Evolutionary conservation across 805 yeast species (phyloP).

Genomic region (Yarrowia bubula): DNA sequence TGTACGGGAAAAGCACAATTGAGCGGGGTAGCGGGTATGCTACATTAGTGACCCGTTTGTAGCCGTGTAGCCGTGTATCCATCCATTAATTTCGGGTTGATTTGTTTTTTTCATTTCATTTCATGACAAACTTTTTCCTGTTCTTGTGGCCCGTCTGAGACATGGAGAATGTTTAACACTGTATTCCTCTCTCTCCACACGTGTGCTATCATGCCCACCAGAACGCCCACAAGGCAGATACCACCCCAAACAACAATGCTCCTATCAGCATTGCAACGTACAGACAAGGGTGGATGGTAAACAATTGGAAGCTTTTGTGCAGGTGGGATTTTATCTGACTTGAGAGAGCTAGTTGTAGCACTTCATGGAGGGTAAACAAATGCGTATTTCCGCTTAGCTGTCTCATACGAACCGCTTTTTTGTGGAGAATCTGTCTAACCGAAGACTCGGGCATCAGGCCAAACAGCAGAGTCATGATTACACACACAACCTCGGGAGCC

Average conservation of each 20-base stretch:
- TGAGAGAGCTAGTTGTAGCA: no score
- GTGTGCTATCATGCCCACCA: conserved; percentile 18
- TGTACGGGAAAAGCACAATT: no score
- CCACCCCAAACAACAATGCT: conserved; percentile 4
- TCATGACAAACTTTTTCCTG: neutral
- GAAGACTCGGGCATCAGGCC: neutral
- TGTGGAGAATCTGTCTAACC: neutral
- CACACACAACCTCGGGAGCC: neutral
- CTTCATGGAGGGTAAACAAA: neutral
- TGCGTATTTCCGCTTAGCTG: neutral
- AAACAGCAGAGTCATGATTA: neutral
- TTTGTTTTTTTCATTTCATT: neutral
- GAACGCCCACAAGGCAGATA: neutral
- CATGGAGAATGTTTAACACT: neutral
- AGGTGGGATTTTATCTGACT: no score
- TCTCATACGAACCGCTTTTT: neutral
- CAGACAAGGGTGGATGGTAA: neutral
- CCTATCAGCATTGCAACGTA: neutral
- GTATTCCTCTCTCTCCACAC: neutral
- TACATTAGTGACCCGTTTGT: no score
- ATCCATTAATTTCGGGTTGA: no score
- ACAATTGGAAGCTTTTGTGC: neutral
- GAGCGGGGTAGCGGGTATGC: no score
- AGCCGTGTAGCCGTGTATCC: no score
- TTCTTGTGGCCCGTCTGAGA: neutral